phyloP scores from a whole-genome alignment of 257 asterid species.

The Penstemon davidsonii region DNA sequence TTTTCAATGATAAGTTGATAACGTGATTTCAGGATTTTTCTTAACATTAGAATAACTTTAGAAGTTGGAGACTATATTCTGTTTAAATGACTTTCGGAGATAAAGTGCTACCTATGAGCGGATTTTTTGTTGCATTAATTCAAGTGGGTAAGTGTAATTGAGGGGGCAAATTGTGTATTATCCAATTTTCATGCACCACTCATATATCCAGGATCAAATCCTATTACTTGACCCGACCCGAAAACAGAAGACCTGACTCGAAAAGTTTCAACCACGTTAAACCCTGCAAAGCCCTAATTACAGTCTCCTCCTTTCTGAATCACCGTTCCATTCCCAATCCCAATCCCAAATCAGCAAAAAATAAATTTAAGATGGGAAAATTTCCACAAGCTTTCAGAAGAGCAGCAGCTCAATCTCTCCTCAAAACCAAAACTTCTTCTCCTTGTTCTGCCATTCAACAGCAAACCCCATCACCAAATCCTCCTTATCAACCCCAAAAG shows the following conservation, averaged over 20 bases:
- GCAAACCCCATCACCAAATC: constrained; percentile 26
- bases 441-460: constrained; percentile 19
- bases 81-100: too few species aligned
- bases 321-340: constrained; percentile 17
- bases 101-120: too few species aligned
- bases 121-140: too few species aligned
- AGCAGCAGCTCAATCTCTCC: constrained; percentile 41
- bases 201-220: too few species aligned
- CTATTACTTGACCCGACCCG: constrained; percentile 6
- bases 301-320: not conserved
- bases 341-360: not conserved
- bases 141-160: too few species aligned
- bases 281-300: constrained; percentile 55
- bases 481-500: constrained; percentile 32
- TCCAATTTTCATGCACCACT: too few species aligned
- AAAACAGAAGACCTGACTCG: constrained; percentile 19
- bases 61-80: too few species aligned
- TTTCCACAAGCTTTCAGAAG: constrained; percentile 53
- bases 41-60: too few species aligned
- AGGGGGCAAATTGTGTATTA: too few species aligned
- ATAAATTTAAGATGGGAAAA: constrained; percentile 53
- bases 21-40: too few species aligned
- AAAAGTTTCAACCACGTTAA: constrained; percentile 9
- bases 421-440: constrained; percentile 37
- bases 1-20: too few species aligned